Base-by-base conservation (phyloP, 1,284 basidiomycete species). In the Meira nashicola region DNA sequence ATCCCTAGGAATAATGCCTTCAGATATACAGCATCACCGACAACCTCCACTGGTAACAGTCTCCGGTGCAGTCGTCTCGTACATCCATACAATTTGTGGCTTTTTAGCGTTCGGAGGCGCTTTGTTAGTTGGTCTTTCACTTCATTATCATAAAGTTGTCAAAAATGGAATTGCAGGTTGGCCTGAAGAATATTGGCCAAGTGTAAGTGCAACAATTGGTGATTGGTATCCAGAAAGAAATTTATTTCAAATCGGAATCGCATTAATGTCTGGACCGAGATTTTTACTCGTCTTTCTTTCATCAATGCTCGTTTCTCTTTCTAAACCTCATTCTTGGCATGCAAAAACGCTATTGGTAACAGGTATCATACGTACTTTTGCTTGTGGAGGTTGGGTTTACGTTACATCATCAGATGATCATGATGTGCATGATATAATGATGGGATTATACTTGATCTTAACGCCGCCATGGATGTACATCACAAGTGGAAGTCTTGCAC, bases 351-450 rank as follows among this genome's bases (percentile, higher is more conserved):
- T 92, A 40, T 83, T 87, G 39, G 66, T 85, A 11, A 81, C 83
- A 33, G 91, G 92, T 0, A 65, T 91, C 14, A 74, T 89, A 25
- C 83, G 92, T 62, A 93, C 92, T 0, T 78, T 95, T 21, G 84
- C 86, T 5, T 95, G 92, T 67, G 90, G 88, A 25, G 91, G 91
- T 25, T 96, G 91, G 91, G 89, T 94, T 48, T 95, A 87, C 73
- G 86, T 95, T 70, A 94, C 92, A 1, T 80, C 87, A 4, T 85
- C 79, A 39, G 89, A 92, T 71, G 84, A 89, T 76, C 88, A 89
- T 68, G 86, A 89, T 71, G 82, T 84, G 15, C 92, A 96, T 79
- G 92, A 95, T 78, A 81, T 92, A 21, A 86, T 87, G 74, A 95
- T 96, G 92, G 87, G 92, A 63, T 76, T 83, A 23, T 80, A 80